A percentile compares a stretch with the other conserved stretches of the same genome.
phyloP scores from a whole-genome alignment of 306 rosid species.

The Benincasa hispida region DNA sequence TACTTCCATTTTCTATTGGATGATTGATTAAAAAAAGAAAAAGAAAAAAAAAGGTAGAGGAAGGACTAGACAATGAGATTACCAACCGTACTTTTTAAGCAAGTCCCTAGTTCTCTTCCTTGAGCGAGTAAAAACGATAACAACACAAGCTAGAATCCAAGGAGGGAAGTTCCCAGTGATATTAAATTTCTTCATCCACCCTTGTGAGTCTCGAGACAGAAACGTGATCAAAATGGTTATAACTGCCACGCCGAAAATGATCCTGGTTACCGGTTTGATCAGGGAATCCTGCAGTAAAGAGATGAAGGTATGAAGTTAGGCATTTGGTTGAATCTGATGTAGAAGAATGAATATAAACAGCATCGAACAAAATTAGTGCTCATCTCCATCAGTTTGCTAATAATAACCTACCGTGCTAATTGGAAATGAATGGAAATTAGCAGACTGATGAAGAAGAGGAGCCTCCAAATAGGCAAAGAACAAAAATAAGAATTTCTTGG shows the following conservation, averaged over 20 bases:
- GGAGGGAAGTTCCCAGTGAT: slow-evolving; percentile 61
- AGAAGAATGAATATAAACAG: not conserved
- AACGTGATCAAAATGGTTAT: slow-evolving; percentile 49
- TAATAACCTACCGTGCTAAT: no score
- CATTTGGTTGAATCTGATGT: not conserved
- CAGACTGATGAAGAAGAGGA: not conserved
- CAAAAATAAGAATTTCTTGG: not conserved
- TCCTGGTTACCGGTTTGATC: slow-evolving; percentile 63
- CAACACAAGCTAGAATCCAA: slow-evolving; percentile 79
- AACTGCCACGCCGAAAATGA: slow-evolving; percentile 53
- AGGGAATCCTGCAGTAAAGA: slow-evolving; percentile 53
- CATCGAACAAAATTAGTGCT: not conserved
- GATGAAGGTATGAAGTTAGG: not conserved
- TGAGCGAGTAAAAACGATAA: slow-evolving; percentile 71
- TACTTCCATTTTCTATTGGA: not conserved
- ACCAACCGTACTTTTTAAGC: slow-evolving; percentile 48
- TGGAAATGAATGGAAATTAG: no score
- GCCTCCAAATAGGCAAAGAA: not conserved
- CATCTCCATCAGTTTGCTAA: not conserved
- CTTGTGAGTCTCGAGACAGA: slow-evolving; percentile 38
- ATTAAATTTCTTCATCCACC: slow-evolving; percentile 52
- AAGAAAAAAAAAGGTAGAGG: not conserved
- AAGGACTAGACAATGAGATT: not conserved
- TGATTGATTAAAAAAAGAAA: not conserved
- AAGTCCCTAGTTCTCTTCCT: slow-evolving; percentile 71